Percentiles rank a stretch among this genome's conserved stretches.
These are phyloP conservation scores for Nymphaea colorata DNA, from an alignment of 164 flowering plant species.

Conservation along the genomic window DNA sequence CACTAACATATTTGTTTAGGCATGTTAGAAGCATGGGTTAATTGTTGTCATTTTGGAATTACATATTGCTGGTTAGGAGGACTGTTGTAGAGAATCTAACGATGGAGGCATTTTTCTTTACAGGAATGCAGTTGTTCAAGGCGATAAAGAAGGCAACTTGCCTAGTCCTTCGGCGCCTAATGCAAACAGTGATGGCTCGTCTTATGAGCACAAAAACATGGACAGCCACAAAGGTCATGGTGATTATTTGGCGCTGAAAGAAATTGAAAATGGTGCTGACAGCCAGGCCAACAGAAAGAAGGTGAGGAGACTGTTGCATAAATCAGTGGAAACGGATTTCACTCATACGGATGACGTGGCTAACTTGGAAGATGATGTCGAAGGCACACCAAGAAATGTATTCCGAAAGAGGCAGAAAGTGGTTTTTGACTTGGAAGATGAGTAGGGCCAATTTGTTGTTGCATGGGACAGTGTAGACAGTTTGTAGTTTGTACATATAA, in stretches of 20 bases:
- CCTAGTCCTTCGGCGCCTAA: neutral
- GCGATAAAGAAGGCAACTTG: conserved; percentile 7
- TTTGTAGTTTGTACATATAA: too few species aligned
- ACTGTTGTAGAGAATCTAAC: neutral
- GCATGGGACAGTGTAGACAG: too few species aligned
- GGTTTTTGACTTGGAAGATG: conserved; percentile 60
- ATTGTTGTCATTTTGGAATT: too few species aligned
- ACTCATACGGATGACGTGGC: conserved; percentile 18
- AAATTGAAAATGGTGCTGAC: neutral
- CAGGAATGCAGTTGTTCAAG: conserved; percentile 15
- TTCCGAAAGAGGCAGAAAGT: conserved; percentile 47
- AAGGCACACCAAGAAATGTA: conserved; percentile 6
- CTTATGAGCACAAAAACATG: neutral
- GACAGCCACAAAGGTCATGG: neutral
- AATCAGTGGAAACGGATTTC: neutral
- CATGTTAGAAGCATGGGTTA: too few species aligned
- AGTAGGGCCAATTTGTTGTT: too few species aligned
- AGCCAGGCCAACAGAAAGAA: neutral
- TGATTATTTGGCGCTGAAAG: neutral
- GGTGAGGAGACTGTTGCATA: neutral
- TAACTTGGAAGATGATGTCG: conserved; percentile 36
- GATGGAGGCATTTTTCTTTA: neutral
- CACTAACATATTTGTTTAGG: neutral
- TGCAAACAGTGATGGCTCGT: neutral
- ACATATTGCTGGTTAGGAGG: neutral